Percentiles rank a stretch among this genome's conserved stretches.
Evolutionary conservation across 805 yeast species (phyloP).

Genomic region (Dipodascus albidus): DNA sequence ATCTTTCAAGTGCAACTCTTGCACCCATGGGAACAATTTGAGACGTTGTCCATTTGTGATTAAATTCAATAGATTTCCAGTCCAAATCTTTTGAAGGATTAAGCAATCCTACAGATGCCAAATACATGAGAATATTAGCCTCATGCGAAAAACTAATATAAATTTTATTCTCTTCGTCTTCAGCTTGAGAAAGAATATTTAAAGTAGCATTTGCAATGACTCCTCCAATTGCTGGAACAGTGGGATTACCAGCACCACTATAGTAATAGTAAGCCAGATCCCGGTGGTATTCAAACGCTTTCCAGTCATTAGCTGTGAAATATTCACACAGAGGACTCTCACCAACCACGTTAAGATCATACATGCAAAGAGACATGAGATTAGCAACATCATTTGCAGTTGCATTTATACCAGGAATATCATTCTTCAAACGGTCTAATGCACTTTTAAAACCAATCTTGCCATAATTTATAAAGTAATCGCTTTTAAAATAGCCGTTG

Average conservation of each 20-base stretch:
- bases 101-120: slow-evolving; percentile 38
- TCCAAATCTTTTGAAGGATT: slow-evolving; percentile 32
- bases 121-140: slow-evolving; percentile 39
- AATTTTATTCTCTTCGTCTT: slow-evolving; percentile 25
- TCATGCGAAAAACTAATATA: slow-evolving; percentile 46
- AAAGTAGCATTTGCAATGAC: slow-evolving; percentile 38
- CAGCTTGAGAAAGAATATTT: slow-evolving; percentile 32
- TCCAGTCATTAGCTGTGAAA: slow-evolving; percentile 40
- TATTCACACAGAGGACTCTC: slow-evolving; percentile 15
- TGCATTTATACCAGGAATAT: slow-evolving; percentile 28
- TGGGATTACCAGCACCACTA: slow-evolving; percentile 37
- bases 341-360: background rate
- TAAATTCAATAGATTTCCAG: slow-evolving; percentile 29
- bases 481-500: slow-evolving; percentile 8
- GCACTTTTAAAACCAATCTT: slow-evolving; percentile 19
- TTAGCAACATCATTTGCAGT: slow-evolving; percentile 26
- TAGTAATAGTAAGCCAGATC: slow-evolving; percentile 36
- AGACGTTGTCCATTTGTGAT: slow-evolving; percentile 35
- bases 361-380: slow-evolving; percentile 23
- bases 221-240: slow-evolving; percentile 32
- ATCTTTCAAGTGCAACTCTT: slow-evolving; percentile 38
- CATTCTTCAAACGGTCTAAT: slow-evolving; percentile 19
- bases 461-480: slow-evolving; percentile 11
- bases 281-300: slow-evolving; percentile 30
- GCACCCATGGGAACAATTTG: slow-evolving; percentile 51